Base-by-base conservation (phyloP, 805 yeast genomes). In the Candida schatavii region DNA sequence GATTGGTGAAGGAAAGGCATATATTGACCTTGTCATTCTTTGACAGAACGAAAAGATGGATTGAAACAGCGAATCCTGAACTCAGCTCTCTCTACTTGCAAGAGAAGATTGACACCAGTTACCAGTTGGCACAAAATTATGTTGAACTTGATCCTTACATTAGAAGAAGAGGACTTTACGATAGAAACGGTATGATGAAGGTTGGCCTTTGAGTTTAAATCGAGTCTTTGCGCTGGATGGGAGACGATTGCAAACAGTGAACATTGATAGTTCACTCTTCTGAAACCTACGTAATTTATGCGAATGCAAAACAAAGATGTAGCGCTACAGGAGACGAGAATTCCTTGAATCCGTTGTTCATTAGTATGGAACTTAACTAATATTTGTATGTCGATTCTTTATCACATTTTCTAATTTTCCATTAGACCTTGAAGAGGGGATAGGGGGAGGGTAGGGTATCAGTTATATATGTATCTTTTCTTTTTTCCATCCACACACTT, bases 131-230 rank as follows among this genome's bases (percentile, higher is more conserved):
- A 3, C 65, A 71, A 27, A 84, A 85, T 57, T 90, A 83, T 64
- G 70, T 75, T 57, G 61, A 66, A 35, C 58, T 85, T 42, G 97
- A 91, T 55, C 90, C 91, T 1, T 88, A 84, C 51, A 62, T 88
- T 35, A 80, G 97, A 57, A 80, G 85, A 25, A 80, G 88, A 51
- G 78, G 87, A 25, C 62, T 79, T 27, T 85, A 77, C 56, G 97
- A 91, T 59, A 76, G 95, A 50, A 66, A 73, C 41, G 90, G 95
- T 7, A 10, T 13, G 6, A 10, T 31, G 6, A 31, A 31, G 7
- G 27, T 23, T 23, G 27, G 27, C 7, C 27, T 23, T 23, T 23
- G 11, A 23, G 27, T 23, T 7, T 23, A n/a, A n/a, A n/a, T n/a
- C n/a, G n/a, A n/a, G n/a, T n/a, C n/a, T n/a, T n/a, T n/a, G n/a